Evolutionary conservation across 345 rosid species (phyloP), one percentile per base, ranked within the genome.

Genomic region (Arabis alpina): DNA sequence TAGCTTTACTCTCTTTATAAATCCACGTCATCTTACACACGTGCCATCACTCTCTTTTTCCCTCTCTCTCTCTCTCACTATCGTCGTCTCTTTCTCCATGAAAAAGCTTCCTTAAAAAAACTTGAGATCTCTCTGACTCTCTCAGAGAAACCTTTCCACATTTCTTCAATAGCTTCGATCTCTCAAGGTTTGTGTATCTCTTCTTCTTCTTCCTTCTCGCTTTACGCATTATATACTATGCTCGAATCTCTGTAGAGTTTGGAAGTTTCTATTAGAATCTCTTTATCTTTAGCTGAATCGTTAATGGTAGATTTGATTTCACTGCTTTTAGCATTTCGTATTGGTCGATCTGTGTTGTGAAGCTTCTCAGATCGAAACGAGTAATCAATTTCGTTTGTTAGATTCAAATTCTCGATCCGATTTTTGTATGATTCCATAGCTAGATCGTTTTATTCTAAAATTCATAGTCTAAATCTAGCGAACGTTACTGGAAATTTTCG

Each of bases 71-170:
- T 44, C 54, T 44, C 51, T 52, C 61, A 61, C 47, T 51, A 54
- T 62, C 74, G 23, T 70, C 74, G 39, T 59, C 74, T 60, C 66
- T 19, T 60, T 70, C 28, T 28, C 64, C 62, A 71, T 71, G 63
- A 54, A 42, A 30, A 42, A 30, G 34, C 42, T 51, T 65, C 49
- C 59, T 52, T 24, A 28, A 50, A 65, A 28, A 50, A 65, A 45
- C 72, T 43, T 15, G 42, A 54, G 50, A 72, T 63, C 55, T 63
- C 55, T 53, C 63, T 62, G 63, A 41, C 25, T 30, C 25, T 30
- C 52, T 45, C 24, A 39, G 40, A 54, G 40, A 45, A 40, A 61
- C 13, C 76, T 72, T 25, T 42, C 24, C 34, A 9, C 4, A 8
- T 32, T 13, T 41, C 64, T 54, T 32, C 48, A 47, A 36, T 48